A percentile compares a stretch with the other conserved stretches of the same genome.
phyloP scores from a whole-genome alignment of 2,329 filamentous ascomycete species.

The Colletotrichum tabaci region DNA sequence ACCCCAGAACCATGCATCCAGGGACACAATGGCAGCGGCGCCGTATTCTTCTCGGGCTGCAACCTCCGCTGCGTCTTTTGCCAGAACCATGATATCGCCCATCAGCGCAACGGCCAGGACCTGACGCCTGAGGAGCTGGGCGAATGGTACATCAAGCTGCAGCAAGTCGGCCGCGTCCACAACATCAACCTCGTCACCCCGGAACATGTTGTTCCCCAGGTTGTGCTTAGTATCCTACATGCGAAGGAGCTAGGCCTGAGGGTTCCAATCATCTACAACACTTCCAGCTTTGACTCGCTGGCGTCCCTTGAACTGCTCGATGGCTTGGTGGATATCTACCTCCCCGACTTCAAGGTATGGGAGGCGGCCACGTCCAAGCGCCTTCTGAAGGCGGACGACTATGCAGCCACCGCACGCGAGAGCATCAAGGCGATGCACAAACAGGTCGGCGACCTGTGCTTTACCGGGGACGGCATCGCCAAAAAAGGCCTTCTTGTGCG shows the following conservation, averaged over 20 bases:
- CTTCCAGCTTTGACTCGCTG: conserved; percentile 83
- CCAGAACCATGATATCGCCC: conserved; percentile 88
- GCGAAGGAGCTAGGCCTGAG: conserved; percentile 78
- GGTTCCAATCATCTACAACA: conserved; percentile 88
- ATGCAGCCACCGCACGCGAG: conserved; percentile 79
- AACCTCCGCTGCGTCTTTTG: conserved; percentile 83
- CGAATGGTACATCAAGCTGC: conserved; percentile 87
- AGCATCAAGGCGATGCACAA: conserved; percentile 85
- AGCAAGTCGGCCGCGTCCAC: conserved; percentile 84
- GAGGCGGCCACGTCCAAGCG: conserved; percentile 74
- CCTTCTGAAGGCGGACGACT: conserved; percentile 84
- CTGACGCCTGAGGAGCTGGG: conserved; percentile 84
- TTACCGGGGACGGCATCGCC: conserved; percentile 85
- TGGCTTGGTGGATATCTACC: conserved; percentile 86
- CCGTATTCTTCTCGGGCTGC: conserved; percentile 85
- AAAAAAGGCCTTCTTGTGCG: conserved; percentile 82
- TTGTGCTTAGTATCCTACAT: conserved; percentile 81
- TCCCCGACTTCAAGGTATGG: conserved; percentile 94
- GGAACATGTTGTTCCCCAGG: conserved; percentile 89
- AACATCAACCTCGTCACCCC: conserved; percentile 92
- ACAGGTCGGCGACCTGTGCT: conserved; percentile 87
- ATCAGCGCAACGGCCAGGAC: conserved; percentile 85
- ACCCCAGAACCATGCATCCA: conserved; percentile 84
- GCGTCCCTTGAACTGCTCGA: conserved; percentile 81
- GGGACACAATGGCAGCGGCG: conserved; percentile 84